Evolutionary conservation across 1,284 basidiomycete species (phyloP).

Genomic region (Paramarasmius palmivorus): DNA sequence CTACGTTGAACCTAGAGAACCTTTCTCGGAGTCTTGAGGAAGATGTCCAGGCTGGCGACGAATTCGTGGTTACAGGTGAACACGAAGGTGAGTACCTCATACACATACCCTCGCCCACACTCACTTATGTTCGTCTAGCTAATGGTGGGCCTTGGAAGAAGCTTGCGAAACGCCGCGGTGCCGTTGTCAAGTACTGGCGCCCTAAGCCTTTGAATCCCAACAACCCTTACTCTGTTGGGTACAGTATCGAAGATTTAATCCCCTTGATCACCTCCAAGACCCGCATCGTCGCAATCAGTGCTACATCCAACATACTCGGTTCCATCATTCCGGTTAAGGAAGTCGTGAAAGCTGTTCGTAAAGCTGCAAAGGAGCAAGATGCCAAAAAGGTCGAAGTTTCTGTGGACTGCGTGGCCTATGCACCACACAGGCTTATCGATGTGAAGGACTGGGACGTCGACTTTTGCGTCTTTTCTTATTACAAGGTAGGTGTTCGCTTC

Average conservation of each 20-base stretch:
- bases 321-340: slow-evolving; percentile 63
- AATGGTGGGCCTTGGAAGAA: slow-evolving; percentile 81
- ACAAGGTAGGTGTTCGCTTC: slow-evolving; percentile 62
- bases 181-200: slow-evolving; percentile 60
- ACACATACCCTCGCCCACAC: neutral
- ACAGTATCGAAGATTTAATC: slow-evolving; percentile 59
- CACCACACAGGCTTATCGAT: slow-evolving; percentile 70
- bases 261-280: slow-evolving; percentile 65
- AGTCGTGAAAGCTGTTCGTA: slow-evolving; percentile 51
- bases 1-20: slow-evolving; percentile 70
- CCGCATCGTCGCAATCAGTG: slow-evolving; percentile 73
- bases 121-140: slow-evolving; percentile 38
- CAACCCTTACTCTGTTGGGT: slow-evolving; percentile 67
- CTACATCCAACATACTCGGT: slow-evolving; percentile 78
- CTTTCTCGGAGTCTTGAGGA: slow-evolving; percentile 58
- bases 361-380: slow-evolving; percentile 52
- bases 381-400: slow-evolving; percentile 63
- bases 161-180: slow-evolving; percentile 59
- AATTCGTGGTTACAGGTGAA: slow-evolving; percentile 75
- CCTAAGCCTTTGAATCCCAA: slow-evolving; percentile 46
- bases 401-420: slow-evolving; percentile 80
- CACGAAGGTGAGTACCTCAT: slow-evolving; percentile 60
- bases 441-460: slow-evolving; percentile 78
- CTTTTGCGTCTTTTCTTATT: slow-evolving; percentile 71
- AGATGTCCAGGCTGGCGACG: slow-evolving; percentile 57